Evolutionary conservation across 768 basidiomycete species (phyloP).

Genomic region (Mycena maculata): DNA sequence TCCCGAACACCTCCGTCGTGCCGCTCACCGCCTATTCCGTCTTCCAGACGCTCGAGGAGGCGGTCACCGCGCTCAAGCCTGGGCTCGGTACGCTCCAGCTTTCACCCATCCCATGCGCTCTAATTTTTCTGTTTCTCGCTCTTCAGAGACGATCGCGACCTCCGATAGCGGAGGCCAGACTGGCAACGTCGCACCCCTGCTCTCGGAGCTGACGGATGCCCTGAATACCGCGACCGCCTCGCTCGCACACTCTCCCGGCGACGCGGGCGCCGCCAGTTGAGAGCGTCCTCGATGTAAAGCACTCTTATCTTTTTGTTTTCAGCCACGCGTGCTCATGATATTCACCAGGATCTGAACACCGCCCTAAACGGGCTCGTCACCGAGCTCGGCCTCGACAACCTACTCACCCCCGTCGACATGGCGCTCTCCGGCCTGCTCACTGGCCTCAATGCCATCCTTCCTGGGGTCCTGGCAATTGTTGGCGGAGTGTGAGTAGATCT

Average conservation of each 20-base stretch:
- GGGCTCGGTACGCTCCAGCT: background rate
- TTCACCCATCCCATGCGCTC: background rate
- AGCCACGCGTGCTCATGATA: background rate
- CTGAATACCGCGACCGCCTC: conserved; percentile 11
- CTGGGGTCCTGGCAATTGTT: conserved; percentile 6
- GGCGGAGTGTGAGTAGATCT: conserved; percentile 6
- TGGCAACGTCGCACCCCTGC: conserved; percentile 5
- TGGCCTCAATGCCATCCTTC: background rate
- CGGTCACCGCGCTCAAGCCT: conserved; percentile 4
- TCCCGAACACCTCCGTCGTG: conserved; percentile 15
- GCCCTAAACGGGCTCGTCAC: conserved; percentile 19
- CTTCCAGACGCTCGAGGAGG: conserved; percentile 15
- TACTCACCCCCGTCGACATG: conserved; percentile 11
- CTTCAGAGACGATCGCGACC: background rate
- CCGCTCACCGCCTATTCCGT: conserved; percentile 20
- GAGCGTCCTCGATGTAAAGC: conserved; percentile 2
- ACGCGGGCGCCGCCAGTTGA: conserved; percentile 8
- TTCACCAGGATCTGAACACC: conserved; percentile 7
- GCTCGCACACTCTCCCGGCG: conserved; percentile 5
- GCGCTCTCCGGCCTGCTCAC: conserved; percentile 16
- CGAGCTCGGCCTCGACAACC: conserved; percentile 7
- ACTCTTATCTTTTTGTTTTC: background rate
- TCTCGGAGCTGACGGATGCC: background rate
- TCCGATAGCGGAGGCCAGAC: background rate
- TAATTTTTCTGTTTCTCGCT: background rate